Percentiles rank a stretch among this genome's conserved stretches.
Conservation (phyloP, 2,329 filamentous ascomycete genomes). For the Fusarium brachygibbosum region DNA sequence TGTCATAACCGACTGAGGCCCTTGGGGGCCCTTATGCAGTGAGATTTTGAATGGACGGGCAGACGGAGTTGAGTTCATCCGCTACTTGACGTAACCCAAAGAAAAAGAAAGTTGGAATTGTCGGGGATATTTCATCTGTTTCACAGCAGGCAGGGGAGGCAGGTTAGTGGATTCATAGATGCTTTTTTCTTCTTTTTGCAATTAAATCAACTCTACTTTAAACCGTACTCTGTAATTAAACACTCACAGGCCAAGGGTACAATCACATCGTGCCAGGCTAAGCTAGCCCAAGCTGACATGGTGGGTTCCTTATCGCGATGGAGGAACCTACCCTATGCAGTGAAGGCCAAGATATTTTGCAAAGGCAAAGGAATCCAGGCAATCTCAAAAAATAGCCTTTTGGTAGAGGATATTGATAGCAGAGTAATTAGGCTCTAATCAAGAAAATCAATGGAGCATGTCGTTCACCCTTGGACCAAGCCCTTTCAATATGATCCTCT, state of each 20-base stretch:
- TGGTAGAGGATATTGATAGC: background rate
- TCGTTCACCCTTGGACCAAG: no score
- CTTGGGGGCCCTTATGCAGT: background rate
- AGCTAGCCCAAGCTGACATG: background rate
- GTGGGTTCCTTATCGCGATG: background rate
- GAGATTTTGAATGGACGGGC: background rate
- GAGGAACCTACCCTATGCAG: background rate
- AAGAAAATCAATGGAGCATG: no score
- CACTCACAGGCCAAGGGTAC: no score
- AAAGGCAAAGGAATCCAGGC: background rate
- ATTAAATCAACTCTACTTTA: no score
- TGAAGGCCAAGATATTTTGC: background rate
- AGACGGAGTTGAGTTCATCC: background rate
- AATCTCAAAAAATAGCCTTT: no score
- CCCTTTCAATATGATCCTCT: no score
- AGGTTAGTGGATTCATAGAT: background rate
- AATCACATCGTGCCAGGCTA: no score
- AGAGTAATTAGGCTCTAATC: no score
- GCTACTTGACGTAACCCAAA: background rate
- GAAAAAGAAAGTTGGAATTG: background rate
- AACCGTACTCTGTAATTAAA: no score
- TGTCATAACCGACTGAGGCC: background rate
- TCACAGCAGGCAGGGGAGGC: background rate
- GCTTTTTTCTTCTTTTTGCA: background rate
- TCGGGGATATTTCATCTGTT: slow-evolving; percentile 1